Conservation (phyloP, 352 stramenopile species). For the Peronospora tabacina region DNA sequence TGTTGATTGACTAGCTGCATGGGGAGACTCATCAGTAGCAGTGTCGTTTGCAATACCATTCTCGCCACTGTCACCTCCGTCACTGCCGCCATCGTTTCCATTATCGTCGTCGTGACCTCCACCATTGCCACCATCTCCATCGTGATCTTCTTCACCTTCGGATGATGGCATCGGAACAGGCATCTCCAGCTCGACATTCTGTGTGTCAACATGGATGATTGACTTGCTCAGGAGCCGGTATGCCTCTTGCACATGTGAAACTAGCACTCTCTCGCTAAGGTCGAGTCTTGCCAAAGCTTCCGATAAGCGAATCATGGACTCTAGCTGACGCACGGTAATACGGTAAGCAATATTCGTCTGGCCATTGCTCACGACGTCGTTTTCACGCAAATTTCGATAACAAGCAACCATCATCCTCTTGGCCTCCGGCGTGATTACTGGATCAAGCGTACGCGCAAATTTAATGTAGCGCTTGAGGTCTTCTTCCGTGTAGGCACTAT, state of each 20-base stretch:
- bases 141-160: slow-evolving; percentile 48
- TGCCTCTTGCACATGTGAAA: slow-evolving; percentile 92
- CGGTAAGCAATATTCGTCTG: slow-evolving; percentile 95
- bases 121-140: slow-evolving; percentile 22
- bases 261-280: slow-evolving; percentile 87
- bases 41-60: slow-evolving; percentile 15
- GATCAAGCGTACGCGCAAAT: slow-evolving; percentile 62
- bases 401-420: slow-evolving; percentile 94
- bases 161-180: slow-evolving; percentile 27
- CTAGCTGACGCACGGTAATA: slow-evolving; percentile 98
- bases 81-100: slow-evolving; percentile 2
- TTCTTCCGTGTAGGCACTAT: slow-evolving; percentile 57
- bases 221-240: slow-evolving; percentile 96
- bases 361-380: slow-evolving; percentile 88
- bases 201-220: slow-evolving; percentile 98
- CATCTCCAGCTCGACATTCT: slow-evolving; percentile 91
- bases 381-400: slow-evolving; percentile 96
- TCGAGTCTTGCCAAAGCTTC: slow-evolving; percentile 94
- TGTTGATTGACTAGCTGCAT: neutral
- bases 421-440: slow-evolving; percentile 56
- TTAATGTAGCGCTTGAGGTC: slow-evolving; percentile 94
- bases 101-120: slow-evolving; percentile 5
- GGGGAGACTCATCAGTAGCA: slow-evolving; percentile 5
- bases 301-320: slow-evolving; percentile 97
- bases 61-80: neutral